Conservation (phyloP, 495 filamentous ascomycete genomes). For the Penicillium cataractarum region DNA sequence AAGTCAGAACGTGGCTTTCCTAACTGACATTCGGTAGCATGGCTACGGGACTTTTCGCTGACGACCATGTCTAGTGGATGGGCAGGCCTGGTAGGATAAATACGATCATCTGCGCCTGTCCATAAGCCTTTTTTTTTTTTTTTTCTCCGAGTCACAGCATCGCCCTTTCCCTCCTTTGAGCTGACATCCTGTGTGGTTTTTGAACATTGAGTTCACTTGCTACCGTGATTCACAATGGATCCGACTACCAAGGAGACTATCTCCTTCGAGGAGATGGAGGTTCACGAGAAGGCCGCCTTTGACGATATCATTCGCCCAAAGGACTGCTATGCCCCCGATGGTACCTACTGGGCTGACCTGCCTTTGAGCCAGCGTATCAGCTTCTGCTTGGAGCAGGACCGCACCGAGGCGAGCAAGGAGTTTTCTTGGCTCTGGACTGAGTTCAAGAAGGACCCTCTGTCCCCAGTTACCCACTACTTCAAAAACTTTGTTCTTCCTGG, state of each 20-base stretch:
- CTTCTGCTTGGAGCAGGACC: constrained; percentile 71
- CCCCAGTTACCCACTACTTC: constrained; percentile 78
- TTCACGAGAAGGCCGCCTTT: constrained; percentile 72
- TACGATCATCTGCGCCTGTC: constrained; percentile 2
- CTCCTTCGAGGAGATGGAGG: constrained; percentile 55
- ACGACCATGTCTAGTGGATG: not conserved
- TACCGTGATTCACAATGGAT: constrained; percentile 15
- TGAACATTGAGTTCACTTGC: constrained; percentile 2
- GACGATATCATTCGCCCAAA: constrained; percentile 73
- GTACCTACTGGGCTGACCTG: constrained; percentile 87
- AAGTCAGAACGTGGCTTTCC: constrained; percentile 1
- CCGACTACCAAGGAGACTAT: constrained; percentile 32
- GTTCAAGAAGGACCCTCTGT: constrained; percentile 77
- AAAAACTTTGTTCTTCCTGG: constrained; percentile 83
- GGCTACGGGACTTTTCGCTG: not conserved
- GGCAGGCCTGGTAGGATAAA: not conserved
- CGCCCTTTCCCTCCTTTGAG: not conserved
- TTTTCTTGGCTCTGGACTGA: constrained; percentile 64
- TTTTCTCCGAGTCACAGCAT: not conserved
- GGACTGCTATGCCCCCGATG: constrained; percentile 74
- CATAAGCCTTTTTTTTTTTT: not conserved
- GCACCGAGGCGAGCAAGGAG: constrained; percentile 64
- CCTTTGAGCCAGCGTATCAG: constrained; percentile 60
- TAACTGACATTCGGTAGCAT: not conserved
- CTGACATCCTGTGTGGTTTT: not conserved